phyloP scores from a whole-genome alignment of 495 filamentous ascomycete species.

The Penicillium daleae region DNA sequence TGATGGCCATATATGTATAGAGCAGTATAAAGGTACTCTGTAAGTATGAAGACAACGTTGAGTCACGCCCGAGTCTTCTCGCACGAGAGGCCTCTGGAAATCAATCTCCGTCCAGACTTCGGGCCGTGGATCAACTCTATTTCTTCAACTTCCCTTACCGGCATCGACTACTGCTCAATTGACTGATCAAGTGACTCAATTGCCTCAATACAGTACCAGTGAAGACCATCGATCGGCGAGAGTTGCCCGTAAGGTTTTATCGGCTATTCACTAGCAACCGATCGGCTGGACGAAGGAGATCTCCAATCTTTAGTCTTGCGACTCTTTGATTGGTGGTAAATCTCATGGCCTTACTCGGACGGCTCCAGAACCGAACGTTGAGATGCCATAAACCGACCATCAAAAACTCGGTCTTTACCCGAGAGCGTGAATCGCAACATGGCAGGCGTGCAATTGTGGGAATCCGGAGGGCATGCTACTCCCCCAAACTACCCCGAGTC shows the following conservation, averaged over 20 bases:
- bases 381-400: background rate
- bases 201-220: background rate
- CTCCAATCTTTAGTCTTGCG: background rate
- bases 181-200: background rate
- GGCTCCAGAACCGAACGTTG: background rate
- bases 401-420: background rate
- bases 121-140: background rate
- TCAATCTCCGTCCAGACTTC: background rate
- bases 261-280: slow-evolving; percentile 1
- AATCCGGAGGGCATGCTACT: background rate
- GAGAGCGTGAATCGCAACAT: background rate
- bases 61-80: background rate
- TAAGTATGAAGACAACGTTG: background rate
- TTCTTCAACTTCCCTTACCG: background rate
- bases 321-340: background rate
- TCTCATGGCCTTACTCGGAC: background rate
- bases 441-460: background rate
- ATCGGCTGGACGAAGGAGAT: background rate
- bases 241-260: background rate
- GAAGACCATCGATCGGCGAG: background rate
- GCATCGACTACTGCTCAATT: background rate
- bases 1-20: background rate
- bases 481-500: slow-evolving; percentile 1
- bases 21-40: background rate
- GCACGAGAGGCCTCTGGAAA: background rate